Evolutionary conservation across 2,329 filamentous ascomycete genomes (phyloP).

Genomic region (Paraphoma chrysanthemicola): DNA sequence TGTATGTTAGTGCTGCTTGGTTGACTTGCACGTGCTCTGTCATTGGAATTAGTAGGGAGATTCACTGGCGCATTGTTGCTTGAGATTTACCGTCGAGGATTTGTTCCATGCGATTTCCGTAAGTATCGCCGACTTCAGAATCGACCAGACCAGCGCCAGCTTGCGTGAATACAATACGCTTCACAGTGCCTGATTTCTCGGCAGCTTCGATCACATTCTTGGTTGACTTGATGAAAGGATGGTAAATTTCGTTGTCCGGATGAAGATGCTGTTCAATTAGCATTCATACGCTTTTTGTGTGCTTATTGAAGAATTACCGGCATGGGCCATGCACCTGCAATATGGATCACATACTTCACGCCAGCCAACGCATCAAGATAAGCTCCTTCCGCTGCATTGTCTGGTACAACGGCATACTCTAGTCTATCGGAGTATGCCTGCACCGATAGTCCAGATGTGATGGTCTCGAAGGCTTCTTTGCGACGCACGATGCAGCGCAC

Average conservation of each 20-base stretch:
- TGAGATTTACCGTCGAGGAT: constrained; percentile 25
- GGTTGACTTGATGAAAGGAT: constrained; percentile 42
- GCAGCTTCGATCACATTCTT: constrained; percentile 37
- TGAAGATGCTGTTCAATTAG: constrained; percentile 28
- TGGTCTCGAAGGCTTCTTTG: constrained; percentile 28
- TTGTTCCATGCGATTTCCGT: constrained; percentile 36
- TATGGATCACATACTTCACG: constrained; percentile 36
- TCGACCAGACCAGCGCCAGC: constrained; percentile 42
- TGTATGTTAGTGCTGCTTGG: constrained; percentile 23
- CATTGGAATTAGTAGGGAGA: not conserved
- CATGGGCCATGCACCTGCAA: constrained; percentile 44
- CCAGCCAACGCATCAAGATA: constrained; percentile 37
- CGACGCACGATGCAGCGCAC: constrained; percentile 44
- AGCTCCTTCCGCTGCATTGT: constrained; percentile 34
- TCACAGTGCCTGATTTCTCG: constrained; percentile 29
- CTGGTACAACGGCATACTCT: constrained; percentile 35
- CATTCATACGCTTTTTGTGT: not conserved
- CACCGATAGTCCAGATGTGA: constrained; percentile 35
- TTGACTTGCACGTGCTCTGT: constrained; percentile 34
- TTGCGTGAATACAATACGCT: constrained; percentile 42
- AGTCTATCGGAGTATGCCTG: constrained; percentile 27
- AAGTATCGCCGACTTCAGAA: constrained; percentile 39
- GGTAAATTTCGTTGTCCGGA: constrained; percentile 43
- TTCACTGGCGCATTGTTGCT: not conserved
- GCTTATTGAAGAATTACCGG: constrained; percentile 14